phyloP scores from a whole-genome alignment of 495 filamentous ascomycete species.

The Penicillium subrubescens region DNA sequence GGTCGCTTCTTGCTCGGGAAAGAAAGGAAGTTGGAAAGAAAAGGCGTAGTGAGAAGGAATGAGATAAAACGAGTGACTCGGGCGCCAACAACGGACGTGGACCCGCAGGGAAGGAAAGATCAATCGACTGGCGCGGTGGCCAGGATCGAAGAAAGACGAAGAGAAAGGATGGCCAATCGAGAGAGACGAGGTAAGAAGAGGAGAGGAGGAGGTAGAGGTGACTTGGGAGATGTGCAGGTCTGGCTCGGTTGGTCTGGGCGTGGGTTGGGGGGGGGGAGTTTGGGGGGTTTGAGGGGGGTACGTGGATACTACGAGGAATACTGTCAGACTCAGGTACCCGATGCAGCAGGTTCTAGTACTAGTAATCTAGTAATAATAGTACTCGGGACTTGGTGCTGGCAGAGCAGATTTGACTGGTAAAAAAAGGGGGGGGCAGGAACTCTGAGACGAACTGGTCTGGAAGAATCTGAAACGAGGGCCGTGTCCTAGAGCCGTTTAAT shows the following conservation, averaged over 20 bases:
- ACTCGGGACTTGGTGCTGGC: background rate
- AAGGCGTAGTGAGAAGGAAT: constrained; percentile 7
- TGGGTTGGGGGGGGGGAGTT: constrained; percentile 5
- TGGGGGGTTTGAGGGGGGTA: constrained; percentile 1
- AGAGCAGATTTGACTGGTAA: background rate
- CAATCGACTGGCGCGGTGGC: constrained; percentile 14
- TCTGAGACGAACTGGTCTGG: constrained; percentile 2
- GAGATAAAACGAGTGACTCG: constrained; percentile 40
- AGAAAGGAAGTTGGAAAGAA: constrained; percentile 22
- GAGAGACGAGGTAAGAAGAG: constrained; percentile 10
- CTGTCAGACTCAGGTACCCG: background rate
- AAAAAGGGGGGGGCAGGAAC: constrained; percentile 5
- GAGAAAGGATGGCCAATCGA: constrained; percentile 22
- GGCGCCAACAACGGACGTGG: constrained; percentile 20
- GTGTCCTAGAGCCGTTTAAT: background rate
- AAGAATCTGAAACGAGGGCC: constrained; percentile 5
- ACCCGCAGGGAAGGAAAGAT: constrained; percentile 27
- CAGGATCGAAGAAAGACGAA: constrained; percentile 16
- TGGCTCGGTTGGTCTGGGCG: constrained; percentile 26
- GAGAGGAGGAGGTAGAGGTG: constrained; percentile 14
- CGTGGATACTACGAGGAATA: background rate
- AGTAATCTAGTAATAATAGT: background rate
- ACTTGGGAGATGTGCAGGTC: constrained; percentile 11
- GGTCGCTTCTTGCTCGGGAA: constrained; percentile 26
- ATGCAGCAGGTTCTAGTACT: background rate